phyloP scores from a whole-genome alignment of 2,329 filamentous ascomycete genomes.

The Phaeosphaeriaceae sp. region DNA sequence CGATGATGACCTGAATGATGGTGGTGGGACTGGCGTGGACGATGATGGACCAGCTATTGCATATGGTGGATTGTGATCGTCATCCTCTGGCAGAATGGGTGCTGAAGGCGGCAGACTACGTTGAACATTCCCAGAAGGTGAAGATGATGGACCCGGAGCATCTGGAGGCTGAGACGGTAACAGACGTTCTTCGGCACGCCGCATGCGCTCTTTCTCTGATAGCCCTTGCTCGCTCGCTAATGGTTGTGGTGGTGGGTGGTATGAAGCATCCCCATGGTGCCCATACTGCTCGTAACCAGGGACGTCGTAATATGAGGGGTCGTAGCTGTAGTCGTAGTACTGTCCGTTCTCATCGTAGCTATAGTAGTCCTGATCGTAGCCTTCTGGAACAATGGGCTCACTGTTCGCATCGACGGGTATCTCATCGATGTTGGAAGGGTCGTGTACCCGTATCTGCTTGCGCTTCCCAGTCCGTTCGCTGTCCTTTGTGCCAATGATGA shows the following conservation, averaged over 20 bases:
- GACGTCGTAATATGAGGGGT: conserved; percentile 39
- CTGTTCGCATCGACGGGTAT: conserved; percentile 24
- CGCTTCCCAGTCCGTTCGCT: conserved; percentile 63
- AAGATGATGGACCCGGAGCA: conserved; percentile 49
- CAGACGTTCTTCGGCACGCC: conserved; percentile 77
- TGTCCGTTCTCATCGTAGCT: conserved; percentile 41
- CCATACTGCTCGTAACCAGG: conserved; percentile 36
- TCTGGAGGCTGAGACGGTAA: conserved; percentile 80
- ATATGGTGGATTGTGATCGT: conserved; percentile 32
- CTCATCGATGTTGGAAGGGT: conserved; percentile 27
- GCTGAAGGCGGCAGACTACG: conserved; percentile 43
- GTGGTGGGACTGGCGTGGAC: conserved; percentile 28
- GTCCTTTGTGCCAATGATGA: conserved; percentile 86
- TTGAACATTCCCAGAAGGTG: conserved; percentile 47
- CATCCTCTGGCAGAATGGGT: conserved; percentile 44
- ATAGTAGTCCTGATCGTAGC: conserved; percentile 37
- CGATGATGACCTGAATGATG: conserved; percentile 29
- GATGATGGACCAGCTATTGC: conserved; percentile 27
- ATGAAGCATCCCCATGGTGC: conserved; percentile 55
- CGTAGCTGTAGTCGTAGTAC: conserved; percentile 42
- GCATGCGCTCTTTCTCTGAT: conserved; percentile 82
- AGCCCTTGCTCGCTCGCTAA: conserved; percentile 64
- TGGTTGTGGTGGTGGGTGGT: conserved; percentile 61
- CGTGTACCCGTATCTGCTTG: conserved; percentile 35
- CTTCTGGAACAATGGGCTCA: conserved; percentile 19